These are phyloP conservation scores for Hyaloscypha hepaticicola DNA, from an alignment of 495 filamentous ascomycete genomes.

Conservation along the genomic window DNA sequence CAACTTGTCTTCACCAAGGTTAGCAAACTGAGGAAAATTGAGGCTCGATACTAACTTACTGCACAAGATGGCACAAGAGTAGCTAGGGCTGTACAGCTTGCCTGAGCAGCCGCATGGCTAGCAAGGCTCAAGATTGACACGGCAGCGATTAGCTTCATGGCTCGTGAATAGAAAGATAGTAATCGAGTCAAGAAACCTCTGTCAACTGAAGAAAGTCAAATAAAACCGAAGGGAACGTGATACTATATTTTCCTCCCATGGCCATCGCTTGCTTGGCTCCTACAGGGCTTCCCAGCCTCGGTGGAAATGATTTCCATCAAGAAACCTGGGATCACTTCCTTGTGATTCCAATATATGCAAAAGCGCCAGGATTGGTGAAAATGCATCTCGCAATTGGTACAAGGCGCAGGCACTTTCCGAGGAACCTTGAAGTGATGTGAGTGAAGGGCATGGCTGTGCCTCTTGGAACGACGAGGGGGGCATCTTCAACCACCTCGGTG, in stretches of 20 bases:
- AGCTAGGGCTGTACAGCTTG: constrained; percentile 1
- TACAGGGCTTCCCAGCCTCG: neutral
- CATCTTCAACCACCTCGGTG: neutral
- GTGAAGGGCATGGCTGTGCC: neutral
- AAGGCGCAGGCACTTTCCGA: neutral
- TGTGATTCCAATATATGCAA: neutral
- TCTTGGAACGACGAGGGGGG: neutral
- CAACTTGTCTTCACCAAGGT: neutral
- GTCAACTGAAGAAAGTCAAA: neutral
- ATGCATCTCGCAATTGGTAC: neutral
- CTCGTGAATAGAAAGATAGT: neutral
- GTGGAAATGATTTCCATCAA: neutral
- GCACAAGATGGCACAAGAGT: constrained; percentile 4
- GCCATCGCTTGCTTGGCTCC: neutral
- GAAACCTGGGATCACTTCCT: neutral
- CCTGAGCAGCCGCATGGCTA: neutral
- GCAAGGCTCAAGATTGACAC: neutral
- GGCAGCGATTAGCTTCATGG: constrained; percentile 3
- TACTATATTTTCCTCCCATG: neutral
- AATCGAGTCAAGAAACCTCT: neutral
- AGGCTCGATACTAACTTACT: neutral
- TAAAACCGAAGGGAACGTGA: neutral
- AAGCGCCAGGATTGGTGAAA: neutral
- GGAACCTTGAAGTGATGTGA: neutral
- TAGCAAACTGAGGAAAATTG: neutral